Evolutionary conservation across 192 early-diverging fungal genomes (phyloP), one percentile per base, ranked within the genome.

Genomic region (Podila epigama): DNA sequence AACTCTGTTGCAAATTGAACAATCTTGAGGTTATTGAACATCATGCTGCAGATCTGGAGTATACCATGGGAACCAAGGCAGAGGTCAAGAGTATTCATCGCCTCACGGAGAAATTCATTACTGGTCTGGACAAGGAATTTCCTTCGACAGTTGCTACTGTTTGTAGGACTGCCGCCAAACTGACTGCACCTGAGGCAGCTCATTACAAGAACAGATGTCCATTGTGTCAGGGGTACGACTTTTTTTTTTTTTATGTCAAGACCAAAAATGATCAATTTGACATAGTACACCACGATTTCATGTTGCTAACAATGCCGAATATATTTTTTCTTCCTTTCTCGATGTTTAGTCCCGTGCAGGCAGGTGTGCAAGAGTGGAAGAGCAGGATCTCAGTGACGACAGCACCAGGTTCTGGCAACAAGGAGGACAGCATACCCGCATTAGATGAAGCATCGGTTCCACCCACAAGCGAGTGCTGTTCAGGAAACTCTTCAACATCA

Each of bases 131-230:
- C 52, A 82, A 82, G 9, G 92, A 91, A 54, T 97, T 94, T 69
- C 88, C 92, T 2, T 93, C 94, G 9, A 96, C 94, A 2, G 92
- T 92, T 5, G 88, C 88, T 31, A 97, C 95, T 1, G 89, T 97
- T 11, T 86, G 88, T 32, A 84, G 93, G 37, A 97, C 96, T 0
- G 91, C 89, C 33, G 83, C 85, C 32, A 96, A 95, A 68, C 73
- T 96, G 31, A 86, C 86, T 57, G 82, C 89, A 18, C 81, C 81
- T 7, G 82, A 83, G 28, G 83, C 81, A 13, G 69, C 75, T n/a
- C 59, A 83, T 54, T 81, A 80, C 4, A 35, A 70, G 1, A 64
- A 73, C 34, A 84, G 75, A 29, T 95, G 86, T 81, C 83, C 85
- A 20, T 75, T 86, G 18, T 96, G 94, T 79, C 83, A 72, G 53